A percentile compares a stretch with the other conserved stretches of the same genome.
These are phyloP conservation scores for Metarhizium brunneum DNA, from an alignment of 2,329 filamentous ascomycete species.

Conservation along the genomic window DNA sequence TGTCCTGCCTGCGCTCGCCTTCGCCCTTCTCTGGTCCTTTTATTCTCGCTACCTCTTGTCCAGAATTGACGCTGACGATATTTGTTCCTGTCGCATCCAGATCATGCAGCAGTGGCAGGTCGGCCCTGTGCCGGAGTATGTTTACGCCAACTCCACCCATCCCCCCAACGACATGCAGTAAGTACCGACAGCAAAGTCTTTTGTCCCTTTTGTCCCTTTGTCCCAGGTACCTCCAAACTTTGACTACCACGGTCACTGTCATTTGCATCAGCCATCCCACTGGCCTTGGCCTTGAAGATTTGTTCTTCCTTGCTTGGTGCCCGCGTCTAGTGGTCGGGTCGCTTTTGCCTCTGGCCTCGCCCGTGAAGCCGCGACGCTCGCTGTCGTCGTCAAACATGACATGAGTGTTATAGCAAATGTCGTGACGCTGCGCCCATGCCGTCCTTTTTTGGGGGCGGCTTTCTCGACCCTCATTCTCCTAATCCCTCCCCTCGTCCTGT, in stretches of 20 bases:
- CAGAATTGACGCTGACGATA: slow-evolving; percentile 16
- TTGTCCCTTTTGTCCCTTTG: slow-evolving; percentile 9
- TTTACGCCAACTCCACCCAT: slow-evolving; percentile 45
- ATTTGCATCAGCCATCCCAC: not conserved
- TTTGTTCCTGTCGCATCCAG: slow-evolving; percentile 22
- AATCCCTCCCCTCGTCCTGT: not conserved
- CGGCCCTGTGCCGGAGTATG: slow-evolving; percentile 50
- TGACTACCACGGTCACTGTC: not conserved
- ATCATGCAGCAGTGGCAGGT: slow-evolving; percentile 55
- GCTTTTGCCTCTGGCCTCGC: not conserved
- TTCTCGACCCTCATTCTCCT: not conserved
- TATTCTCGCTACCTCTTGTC: slow-evolving; percentile 6
- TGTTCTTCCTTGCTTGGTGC: not conserved
- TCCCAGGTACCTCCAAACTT: slow-evolving; percentile 18
- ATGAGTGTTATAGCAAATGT: not conserved
- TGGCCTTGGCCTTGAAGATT: not conserved
- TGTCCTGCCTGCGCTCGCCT: slow-evolving; percentile 6
- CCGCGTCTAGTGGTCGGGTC: not conserved
- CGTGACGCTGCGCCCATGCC: not conserved
- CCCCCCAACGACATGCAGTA: slow-evolving; percentile 49
- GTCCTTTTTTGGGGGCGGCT: not conserved
- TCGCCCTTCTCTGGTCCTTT: slow-evolving; percentile 4
- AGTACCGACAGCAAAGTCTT: slow-evolving; percentile 32
- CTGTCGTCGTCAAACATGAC: not conserved
- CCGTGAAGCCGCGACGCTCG: not conserved